Base-by-base conservation (phyloP, 192 early-diverging fungal genomes). In the Coemansia sp. region DNA sequence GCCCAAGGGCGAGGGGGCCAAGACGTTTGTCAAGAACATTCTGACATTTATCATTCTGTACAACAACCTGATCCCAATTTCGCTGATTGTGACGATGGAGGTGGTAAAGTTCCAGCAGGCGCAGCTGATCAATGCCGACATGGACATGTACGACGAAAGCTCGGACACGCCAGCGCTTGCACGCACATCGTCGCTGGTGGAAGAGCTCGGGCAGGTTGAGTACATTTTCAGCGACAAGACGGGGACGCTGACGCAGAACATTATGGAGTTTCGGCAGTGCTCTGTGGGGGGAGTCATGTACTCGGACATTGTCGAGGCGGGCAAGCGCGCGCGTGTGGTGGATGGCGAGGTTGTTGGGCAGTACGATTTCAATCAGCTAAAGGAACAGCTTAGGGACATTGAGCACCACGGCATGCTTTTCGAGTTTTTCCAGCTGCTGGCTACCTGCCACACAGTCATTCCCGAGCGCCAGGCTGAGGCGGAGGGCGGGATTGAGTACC, bases 151-250 rank as follows among this genome's bases (percentile, higher is more conserved):
- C 81, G 91, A 97, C 67, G 97, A 95, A 74, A 80, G 85, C 44
- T 91, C 92, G 3, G 92, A 98, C 75, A 96, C 96, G 16, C 91
- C 97, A 13, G 95, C 97, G 10, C 86, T 92, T 48, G 94, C 94
- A 6, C 88, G 96, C 51, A 98, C 92, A 39, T 95, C 93, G 58
- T 93, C 92, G 53, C 81, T 99, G 39, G 93, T 98, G 20, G 98
- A 99, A 76, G 98, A 99, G 73, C 84, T 99, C 8, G 98, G 96
- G 22, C 96, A 92, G 76, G 90, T 98, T 63, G 96, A 98, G 77
- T 99, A 96, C 78, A 94, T 99, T 38, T 98, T 99, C 66, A 94
- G 92, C 48, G 98, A 99, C 85, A 99, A 99, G 79, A 93, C 90
- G 4, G 91, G 91, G 45, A 94, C 93, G 16, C 76, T 94, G 72